These are phyloP conservation scores for Fusarium succisae DNA, from an alignment of 2,329 filamentous ascomycete species.

Conservation along the genomic window DNA sequence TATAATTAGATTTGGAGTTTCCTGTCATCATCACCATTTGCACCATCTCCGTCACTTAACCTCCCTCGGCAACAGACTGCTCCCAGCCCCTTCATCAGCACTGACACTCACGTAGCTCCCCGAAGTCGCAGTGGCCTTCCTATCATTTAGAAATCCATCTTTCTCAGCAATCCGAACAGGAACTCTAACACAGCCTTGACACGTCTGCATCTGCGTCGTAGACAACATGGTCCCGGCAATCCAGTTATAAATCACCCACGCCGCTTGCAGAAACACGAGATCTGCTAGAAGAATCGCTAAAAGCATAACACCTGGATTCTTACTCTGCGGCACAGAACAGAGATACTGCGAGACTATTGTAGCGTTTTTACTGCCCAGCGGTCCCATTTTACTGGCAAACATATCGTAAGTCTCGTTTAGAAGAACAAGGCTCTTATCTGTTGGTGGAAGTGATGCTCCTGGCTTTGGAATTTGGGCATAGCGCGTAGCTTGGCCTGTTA, in stretches of 20 bases:
- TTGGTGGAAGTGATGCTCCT: not conserved
- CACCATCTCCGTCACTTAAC: not conserved
- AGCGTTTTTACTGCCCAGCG: not conserved
- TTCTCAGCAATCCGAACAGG: not conserved
- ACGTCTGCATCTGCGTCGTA: not conserved
- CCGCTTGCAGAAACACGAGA: constrained; percentile 25
- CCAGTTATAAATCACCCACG: constrained; percentile 18
- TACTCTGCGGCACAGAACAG: constrained; percentile 19
- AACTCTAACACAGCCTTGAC: not conserved
- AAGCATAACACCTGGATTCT: constrained; percentile 17
- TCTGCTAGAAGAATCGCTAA: constrained; percentile 19
- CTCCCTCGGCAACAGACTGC: accelerated
- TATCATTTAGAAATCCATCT: not conserved
- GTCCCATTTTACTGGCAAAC: not conserved
- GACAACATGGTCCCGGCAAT: constrained; percentile 4
- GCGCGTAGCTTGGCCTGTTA: not conserved
- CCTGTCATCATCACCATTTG: not conserved
- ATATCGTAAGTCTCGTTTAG: constrained; percentile 12
- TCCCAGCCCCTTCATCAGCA: not conserved
- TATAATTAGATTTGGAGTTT: not conserved
- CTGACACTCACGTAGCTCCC: not conserved
- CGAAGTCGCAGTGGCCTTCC: not conserved
- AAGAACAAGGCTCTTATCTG: not conserved
- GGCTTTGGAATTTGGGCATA: constrained; percentile 8
- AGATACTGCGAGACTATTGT: constrained; percentile 25